Conservation (phyloP, 805 yeast species). For the Saturnispora quitensis region DNA sequence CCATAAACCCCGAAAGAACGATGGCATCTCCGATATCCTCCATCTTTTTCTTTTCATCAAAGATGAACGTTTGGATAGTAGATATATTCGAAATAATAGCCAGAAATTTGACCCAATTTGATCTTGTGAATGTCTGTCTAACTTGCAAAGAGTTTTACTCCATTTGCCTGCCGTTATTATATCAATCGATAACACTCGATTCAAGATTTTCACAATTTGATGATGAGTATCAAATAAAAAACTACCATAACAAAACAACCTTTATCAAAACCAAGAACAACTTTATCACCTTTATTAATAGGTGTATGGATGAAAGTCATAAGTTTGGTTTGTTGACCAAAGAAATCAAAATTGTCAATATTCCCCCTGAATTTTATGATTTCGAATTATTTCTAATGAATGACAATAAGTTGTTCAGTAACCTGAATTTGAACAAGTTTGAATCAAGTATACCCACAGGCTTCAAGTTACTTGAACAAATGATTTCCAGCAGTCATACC, state of each 20-base stretch:
- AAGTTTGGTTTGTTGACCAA: slow-evolving; percentile 1
- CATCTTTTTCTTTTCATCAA: not conserved
- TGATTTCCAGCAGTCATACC: slow-evolving; percentile 5
- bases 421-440: not conserved
- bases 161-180: slow-evolving; percentile 12
- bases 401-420: not conserved
- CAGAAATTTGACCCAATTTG: slow-evolving; percentile 19
- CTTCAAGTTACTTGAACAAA: slow-evolving; percentile 9
- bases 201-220: slow-evolving; percentile 21
- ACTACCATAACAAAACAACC: not conserved
- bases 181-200: slow-evolving; percentile 19
- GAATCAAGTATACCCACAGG: slow-evolving; percentile 11
- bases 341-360: slow-evolving; percentile 12
- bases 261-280: slow-evolving; percentile 10
- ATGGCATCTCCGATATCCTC: not conserved
- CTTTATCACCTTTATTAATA: slow-evolving; percentile 4
- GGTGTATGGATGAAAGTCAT: not conserved
- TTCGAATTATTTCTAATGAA: slow-evolving; percentile 14
- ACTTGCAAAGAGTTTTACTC: slow-evolving; percentile 9
- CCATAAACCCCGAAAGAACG: not conserved
- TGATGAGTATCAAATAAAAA: slow-evolving; percentile 17
- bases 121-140: slow-evolving; percentile 14
- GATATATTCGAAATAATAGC: slow-evolving; percentile 17
- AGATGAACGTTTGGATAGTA: slow-evolving; percentile 11
- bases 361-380: slow-evolving; percentile 24